phyloP scores from a whole-genome alignment of 2,329 filamentous ascomycete genomes.

The Rhynchosporium secalis region DNA sequence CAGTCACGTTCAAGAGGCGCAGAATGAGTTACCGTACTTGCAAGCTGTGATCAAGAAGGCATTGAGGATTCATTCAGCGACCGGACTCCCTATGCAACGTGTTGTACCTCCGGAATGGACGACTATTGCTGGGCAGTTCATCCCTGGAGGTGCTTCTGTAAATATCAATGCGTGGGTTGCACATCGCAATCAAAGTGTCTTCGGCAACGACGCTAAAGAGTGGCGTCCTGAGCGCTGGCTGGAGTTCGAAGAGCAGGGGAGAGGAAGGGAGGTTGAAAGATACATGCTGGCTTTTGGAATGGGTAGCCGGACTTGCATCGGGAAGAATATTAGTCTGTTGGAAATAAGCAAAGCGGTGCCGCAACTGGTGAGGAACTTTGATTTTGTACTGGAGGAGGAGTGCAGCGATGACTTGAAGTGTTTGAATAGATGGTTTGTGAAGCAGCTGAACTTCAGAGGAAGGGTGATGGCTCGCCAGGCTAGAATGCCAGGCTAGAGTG shows the following conservation, averaged over 20 bases:
- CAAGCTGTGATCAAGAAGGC: constrained; percentile 54
- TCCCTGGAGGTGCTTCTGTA: constrained; percentile 42
- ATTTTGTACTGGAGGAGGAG: constrained; percentile 33
- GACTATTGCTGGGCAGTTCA: constrained; percentile 45
- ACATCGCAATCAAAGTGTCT: constrained; percentile 47
- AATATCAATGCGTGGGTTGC: constrained; percentile 39
- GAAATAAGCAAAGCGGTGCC: constrained; percentile 48
- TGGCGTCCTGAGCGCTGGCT: constrained; percentile 55
- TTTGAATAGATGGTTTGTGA: constrained; percentile 38
- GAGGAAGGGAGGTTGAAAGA: constrained; percentile 52
- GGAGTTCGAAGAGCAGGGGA: constrained; percentile 42
- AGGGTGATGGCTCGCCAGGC: constrained; percentile 21
- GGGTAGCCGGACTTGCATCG: constrained; percentile 47
- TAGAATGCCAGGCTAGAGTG: neutral
- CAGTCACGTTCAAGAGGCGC: constrained; percentile 44
- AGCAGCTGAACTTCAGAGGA: constrained; percentile 34
- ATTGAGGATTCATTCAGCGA: constrained; percentile 51
- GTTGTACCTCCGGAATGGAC: constrained; percentile 48
- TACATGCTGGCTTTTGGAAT: constrained; percentile 42
- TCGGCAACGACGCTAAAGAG: constrained; percentile 48
- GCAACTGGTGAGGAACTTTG: constrained; percentile 37
- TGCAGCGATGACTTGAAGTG: constrained; percentile 24
- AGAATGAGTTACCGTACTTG: constrained; percentile 46
- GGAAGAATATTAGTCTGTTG: constrained; percentile 46
- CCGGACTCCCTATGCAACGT: constrained; percentile 51